phyloP scores from a whole-genome alignment of 768 basidiomycete species.

The Russula lepida region DNA sequence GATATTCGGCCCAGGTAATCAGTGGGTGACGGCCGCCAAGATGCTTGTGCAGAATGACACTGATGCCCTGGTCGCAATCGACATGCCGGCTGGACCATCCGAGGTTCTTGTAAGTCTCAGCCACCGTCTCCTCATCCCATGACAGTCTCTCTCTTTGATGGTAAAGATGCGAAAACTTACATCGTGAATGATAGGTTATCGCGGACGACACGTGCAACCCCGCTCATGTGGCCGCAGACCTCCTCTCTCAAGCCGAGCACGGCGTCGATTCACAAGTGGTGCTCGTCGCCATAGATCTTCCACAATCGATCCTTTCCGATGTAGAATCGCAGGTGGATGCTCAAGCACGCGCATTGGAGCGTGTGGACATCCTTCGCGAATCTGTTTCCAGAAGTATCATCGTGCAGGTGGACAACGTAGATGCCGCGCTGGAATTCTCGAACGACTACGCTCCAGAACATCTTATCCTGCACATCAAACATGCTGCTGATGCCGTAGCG shows the following conservation, averaged over 20 bases:
- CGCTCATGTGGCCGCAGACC: constrained; percentile 90
- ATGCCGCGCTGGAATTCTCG: constrained; percentile 80
- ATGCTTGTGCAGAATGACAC: constrained; percentile 99
- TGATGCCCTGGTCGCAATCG: constrained; percentile 90
- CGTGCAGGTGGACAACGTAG: constrained; percentile 54
- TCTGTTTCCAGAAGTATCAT: constrained; percentile 89
- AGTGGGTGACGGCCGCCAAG: constrained; percentile 99
- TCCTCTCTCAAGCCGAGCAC: constrained; percentile 97
- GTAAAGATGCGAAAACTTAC: constrained; percentile 1
- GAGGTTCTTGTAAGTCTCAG: constrained; percentile 78
- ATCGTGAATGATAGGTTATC: constrained; percentile 56
- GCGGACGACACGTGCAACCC: constrained; percentile 83
- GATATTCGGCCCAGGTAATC: constrained; percentile 98
- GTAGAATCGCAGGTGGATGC: constrained; percentile 81
- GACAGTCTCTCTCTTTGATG: neutral
- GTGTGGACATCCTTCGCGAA: constrained; percentile 84
- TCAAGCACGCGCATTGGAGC: constrained; percentile 79
- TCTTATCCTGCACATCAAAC: constrained; percentile 80
- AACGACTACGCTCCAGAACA: constrained; percentile 99
- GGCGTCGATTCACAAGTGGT: constrained; percentile 98
- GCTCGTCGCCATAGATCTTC: constrained; percentile 70
- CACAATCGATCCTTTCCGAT: constrained; percentile 49
- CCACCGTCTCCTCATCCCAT: neutral
- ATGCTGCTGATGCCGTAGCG: constrained; percentile 56
- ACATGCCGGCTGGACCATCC: constrained; percentile 98